Base-by-base conservation (phyloP, 345 rosid genomes). In the Linum lewisii region DNA sequence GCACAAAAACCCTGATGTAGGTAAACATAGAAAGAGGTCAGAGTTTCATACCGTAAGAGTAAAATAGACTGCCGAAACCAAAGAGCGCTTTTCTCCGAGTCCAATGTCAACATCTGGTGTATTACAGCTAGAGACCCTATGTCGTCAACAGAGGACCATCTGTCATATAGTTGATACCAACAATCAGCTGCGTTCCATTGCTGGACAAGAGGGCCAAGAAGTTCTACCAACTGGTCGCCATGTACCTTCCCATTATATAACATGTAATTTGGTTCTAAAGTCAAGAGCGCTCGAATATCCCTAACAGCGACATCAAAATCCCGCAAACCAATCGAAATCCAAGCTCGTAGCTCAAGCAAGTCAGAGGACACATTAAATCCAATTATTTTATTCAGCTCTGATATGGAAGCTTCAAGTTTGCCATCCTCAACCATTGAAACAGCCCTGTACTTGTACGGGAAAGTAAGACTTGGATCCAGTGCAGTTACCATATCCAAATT, bases 81-180 rank as follows among this genome's bases (percentile, higher is more conserved):
- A 24, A 92, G 67, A 49, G 88, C 93, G 78, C 97, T 88, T 64
- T 79, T 88, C 62, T 90, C 89, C 1, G 97, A 90, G 72, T 88
- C 97, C 69, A 83, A 82, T 42, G 86, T 79, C 64, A 88, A 72
- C 98, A 92, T 92, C 45, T 84, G 89, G 58, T 92, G 97, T 23
- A 92, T 93, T 72, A 88, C 98, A 42, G 95, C 90, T 55, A 92
- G 67, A 55, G 97, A 92, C 54, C 98, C 97, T 24, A 92, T 83
- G 79, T 92, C 98, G 59, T 92, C 98, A 37, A 92, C 98, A 11
- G 82, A 78, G 26, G 97, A 92, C 98, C 98, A 92, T 32, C 88
- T 78, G 73, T 92, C 97, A 68, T 88, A 83, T 29, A 92, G 82
- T 66, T 88, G 95, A 93, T 84, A 84, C 98, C 97, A 92, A 70